Evolutionary conservation across 2,329 filamentous ascomycete species (phyloP).

Genomic region (Sclerotinia glacialis): DNA sequence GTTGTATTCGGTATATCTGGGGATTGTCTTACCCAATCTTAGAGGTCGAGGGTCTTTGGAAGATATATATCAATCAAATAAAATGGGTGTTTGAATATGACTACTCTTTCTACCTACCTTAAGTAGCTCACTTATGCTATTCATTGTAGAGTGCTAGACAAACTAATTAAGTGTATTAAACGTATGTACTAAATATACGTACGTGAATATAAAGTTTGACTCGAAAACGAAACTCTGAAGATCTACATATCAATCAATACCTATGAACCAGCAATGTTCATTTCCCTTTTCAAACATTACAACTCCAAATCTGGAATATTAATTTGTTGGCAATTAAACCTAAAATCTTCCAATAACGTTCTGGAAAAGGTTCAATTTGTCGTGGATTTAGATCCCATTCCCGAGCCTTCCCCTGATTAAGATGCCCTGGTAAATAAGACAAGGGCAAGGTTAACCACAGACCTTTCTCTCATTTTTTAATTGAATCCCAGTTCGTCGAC

Average conservation of each 20-base stretch:
- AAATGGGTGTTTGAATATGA: neutral
- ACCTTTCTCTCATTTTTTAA: neutral
- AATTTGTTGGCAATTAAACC: constrained; percentile 13
- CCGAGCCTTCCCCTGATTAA: constrained; percentile 18
- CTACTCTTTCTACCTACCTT: neutral
- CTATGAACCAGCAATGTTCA: too few relatives aligned
- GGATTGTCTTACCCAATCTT: neutral
- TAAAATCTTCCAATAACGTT: constrained; percentile 5
- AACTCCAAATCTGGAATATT: neutral
- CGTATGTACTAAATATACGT: neutral
- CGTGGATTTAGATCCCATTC: constrained; percentile 3
- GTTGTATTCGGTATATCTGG: neutral
- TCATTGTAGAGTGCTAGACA: too few relatives aligned
- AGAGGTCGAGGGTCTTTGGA: neutral
- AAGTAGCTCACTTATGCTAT: neutral
- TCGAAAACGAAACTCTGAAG: neutral
- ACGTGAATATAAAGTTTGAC: neutral
- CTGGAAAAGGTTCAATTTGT: constrained; percentile 7
- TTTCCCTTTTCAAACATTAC: neutral
- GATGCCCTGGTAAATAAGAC: constrained; percentile 6
- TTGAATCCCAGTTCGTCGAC: neutral
- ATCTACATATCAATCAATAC: too few relatives aligned
- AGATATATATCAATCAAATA: neutral
- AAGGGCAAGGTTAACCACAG: constrained; percentile 12
- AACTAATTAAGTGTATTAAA: neutral